Evolutionary conservation across 2,329 filamentous ascomycete genomes (phyloP).

Genomic region (Talaromyces sp.): DNA sequence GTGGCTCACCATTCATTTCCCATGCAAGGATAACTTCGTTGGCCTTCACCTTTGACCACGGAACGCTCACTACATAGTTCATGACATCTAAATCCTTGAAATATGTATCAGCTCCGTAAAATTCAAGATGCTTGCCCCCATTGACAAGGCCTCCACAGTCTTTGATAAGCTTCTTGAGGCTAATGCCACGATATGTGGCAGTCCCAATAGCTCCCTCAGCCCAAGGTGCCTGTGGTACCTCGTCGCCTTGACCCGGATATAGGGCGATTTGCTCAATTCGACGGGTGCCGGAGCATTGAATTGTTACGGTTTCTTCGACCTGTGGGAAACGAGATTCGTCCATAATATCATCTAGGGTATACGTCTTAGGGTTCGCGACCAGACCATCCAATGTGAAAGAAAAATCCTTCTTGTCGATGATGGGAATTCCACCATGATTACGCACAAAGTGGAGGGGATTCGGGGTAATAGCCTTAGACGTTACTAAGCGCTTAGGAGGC

Average conservation of each 20-base stretch:
- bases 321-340: conserved; percentile 60
- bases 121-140: conserved; percentile 60
- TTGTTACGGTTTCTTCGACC: conserved; percentile 56
- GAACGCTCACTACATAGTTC: conserved; percentile 67
- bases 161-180: conserved; percentile 67
- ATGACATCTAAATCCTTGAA: conserved; percentile 64
- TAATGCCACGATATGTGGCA: conserved; percentile 61
- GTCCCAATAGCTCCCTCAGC: conserved; percentile 67
- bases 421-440: conserved; percentile 69
- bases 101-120: conserved; percentile 69
- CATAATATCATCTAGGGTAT: conserved; percentile 59
- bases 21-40: conserved; percentile 66
- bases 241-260: conserved; percentile 66
- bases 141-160: conserved; percentile 61
- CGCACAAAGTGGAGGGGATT: conserved; percentile 65
- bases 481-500: conserved; percentile 57
- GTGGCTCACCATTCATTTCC: conserved; percentile 66
- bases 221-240: conserved; percentile 53
- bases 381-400: conserved; percentile 58
- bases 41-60: conserved; percentile 63
- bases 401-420: conserved; percentile 57
- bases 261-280: conserved; percentile 65
- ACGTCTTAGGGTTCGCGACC: conserved; percentile 55
- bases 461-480: conserved; percentile 55
- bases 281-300: conserved; percentile 67